Base-by-base conservation (phyloP, 1,284 basidiomycete genomes). In the Ganoderma resinaceum region DNA sequence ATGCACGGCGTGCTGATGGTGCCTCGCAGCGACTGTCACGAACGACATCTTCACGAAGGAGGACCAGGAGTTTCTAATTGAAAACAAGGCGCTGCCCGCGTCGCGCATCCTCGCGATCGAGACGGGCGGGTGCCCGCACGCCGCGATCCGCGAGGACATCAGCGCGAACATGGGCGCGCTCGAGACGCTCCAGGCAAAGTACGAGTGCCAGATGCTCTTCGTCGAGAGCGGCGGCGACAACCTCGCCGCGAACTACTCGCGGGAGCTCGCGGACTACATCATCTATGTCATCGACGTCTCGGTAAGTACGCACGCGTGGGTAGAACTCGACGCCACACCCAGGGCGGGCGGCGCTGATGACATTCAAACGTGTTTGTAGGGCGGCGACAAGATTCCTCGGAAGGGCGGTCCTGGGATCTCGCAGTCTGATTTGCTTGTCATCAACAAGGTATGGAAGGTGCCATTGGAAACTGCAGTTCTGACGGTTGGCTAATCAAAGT, bases 11-110 rank as follows among this genome's bases (percentile, higher is more conserved):
- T 42, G 40, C 4, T 53, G 52, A 53, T 61, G n/a, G 7, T 16
- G 20, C 31, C 18, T 8, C 61, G 12, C 70, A 97, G 95, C 94
- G 38, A 95, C 95, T 2, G 94, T 97, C 20, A 98, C 96, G 11
- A 98, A 98, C 81, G 96, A 98, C 81, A 98, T 98, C 77, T 98
- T 98, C 82, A 99, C 97, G 49, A 88, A 92, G 31, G 97, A 99
- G 80, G 97, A 99, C 78, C 96, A 98, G 79, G 97, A 99, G 79
- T 99, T 99, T 80, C 84, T 99, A 43, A 97, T 98, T 77, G 91
- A 90, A 74, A 95, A 99, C 82, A 87, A 93, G 65, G 97, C 97
- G 0, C 88, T 99, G 3, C 91, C 94, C 0, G 81, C 91, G 2
- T 89, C 89, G 43, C 92, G 97, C 52, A 99, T 99, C 75, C 89